Conservation (phyloP, 495 filamentous ascomycete genomes). For the Lasiosphaeria hispida region DNA sequence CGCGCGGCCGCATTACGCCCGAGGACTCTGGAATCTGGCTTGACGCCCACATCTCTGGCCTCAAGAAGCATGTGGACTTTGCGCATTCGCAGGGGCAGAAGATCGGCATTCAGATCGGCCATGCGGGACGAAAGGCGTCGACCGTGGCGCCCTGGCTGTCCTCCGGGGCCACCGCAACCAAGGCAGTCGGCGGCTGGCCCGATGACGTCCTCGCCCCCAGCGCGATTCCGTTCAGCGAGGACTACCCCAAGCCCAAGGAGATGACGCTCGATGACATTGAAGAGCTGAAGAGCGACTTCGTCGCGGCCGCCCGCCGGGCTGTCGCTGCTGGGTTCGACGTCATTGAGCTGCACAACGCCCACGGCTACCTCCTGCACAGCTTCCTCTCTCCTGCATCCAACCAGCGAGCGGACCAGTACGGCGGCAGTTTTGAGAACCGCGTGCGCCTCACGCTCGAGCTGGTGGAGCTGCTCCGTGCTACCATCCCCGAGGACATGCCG, state of each 20-base stretch:
- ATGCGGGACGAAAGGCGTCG: slow-evolving; percentile 73
- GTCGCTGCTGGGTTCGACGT: slow-evolving; percentile 67
- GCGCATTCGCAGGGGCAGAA: slow-evolving; percentile 63
- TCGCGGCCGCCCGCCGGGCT: slow-evolving; percentile 56
- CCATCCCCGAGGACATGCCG: slow-evolving; percentile 60
- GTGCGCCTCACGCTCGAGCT: slow-evolving; percentile 47
- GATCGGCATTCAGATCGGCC: slow-evolving; percentile 68
- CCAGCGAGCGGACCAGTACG: slow-evolving; percentile 54
- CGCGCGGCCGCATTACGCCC: slow-evolving; percentile 70
- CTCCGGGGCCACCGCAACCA: slow-evolving; percentile 9
- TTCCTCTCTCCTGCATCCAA: slow-evolving; percentile 65
- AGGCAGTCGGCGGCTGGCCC: slow-evolving; percentile 56
- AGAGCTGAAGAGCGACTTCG: slow-evolving; percentile 60
- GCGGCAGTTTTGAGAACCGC: slow-evolving; percentile 59
- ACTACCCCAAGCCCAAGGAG: slow-evolving; percentile 50
- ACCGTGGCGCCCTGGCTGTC: slow-evolving; percentile 57
- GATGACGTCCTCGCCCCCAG: slow-evolving; percentile 55
- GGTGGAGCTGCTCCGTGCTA: slow-evolving; percentile 44
- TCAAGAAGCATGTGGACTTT: slow-evolving; percentile 61
- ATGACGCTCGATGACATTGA: slow-evolving; percentile 63
- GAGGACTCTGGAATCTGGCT: slow-evolving; percentile 70
- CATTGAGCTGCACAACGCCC: slow-evolving; percentile 62
- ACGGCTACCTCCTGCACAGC: slow-evolving; percentile 63
- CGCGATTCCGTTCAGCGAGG: slow-evolving; percentile 45
- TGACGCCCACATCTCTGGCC: slow-evolving; percentile 62